Evolutionary conservation across 805 yeast species (phyloP).

Genomic region (Komagataella populi): DNA sequence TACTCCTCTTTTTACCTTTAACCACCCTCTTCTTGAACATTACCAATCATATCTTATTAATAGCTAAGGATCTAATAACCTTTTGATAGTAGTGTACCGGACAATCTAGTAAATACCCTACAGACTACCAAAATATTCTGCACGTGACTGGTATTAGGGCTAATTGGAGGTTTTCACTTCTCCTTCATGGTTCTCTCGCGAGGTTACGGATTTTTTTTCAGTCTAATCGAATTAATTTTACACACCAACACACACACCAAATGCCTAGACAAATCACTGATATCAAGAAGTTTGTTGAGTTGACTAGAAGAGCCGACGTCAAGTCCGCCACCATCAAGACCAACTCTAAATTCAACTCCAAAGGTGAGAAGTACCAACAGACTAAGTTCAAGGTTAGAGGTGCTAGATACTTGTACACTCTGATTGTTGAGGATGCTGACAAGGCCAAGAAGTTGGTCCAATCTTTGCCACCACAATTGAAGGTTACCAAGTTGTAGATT

Average conservation of each 20-base stretch:
- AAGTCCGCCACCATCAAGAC: slow-evolving; percentile 88
- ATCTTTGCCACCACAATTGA: slow-evolving; percentile 90
- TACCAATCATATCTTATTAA: too few species aligned
- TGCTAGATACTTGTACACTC: slow-evolving; percentile 85
- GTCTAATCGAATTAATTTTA: slow-evolving; percentile 2
- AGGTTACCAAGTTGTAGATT: slow-evolving; percentile 31
- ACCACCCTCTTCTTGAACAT: slow-evolving; percentile 27
- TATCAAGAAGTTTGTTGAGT: slow-evolving; percentile 94
- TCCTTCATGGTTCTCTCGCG: background rate
- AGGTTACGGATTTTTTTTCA: background rate
- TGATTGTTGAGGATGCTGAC: slow-evolving; percentile 87
- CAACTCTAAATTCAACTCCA: slow-evolving; percentile 70
- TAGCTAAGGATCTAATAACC: background rate
- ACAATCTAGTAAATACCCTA: background rate
- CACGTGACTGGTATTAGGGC: background rate
- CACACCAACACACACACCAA: slow-evolving; percentile 2
- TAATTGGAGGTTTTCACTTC: background rate
- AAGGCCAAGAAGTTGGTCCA: slow-evolving; percentile 97
- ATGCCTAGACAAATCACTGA: slow-evolving; percentile 65
- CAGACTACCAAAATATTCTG: background rate
- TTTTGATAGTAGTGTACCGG: background rate
- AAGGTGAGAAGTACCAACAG: slow-evolving; percentile 78
- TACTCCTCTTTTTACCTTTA: slow-evolving; percentile 6
- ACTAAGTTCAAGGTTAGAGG: slow-evolving; percentile 99
- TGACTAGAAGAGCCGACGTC: slow-evolving; percentile 93